Evolutionary conservation across 257 asterid genomes (phyloP).

Genomic region (Solanum verrucosum): DNA sequence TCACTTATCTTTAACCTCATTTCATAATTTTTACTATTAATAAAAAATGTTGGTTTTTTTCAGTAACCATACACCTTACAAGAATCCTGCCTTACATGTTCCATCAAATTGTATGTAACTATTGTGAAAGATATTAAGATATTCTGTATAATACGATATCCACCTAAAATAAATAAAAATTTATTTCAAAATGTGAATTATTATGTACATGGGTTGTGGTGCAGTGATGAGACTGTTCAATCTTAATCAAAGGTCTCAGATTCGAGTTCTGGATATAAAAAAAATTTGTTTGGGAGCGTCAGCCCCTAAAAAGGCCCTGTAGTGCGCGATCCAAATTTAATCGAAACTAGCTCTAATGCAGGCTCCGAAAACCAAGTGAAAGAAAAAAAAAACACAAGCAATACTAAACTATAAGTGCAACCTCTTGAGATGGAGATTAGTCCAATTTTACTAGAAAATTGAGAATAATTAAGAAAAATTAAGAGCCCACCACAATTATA

Average conservation of each 20-base stretch:
- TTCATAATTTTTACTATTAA: background rate
- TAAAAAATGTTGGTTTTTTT: too few species aligned
- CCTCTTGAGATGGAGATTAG: background rate
- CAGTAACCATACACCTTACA: background rate
- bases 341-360: rapidly evolving
- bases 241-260: too few species aligned
- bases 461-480: background rate
- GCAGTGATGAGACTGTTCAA: rapidly evolving
- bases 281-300: rapidly evolving
- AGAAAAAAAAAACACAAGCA: too few species aligned
- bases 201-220: background rate
- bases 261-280: too few species aligned
- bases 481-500: background rate
- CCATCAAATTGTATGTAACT: background rate
- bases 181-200: too few species aligned
- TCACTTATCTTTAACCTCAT: too few species aligned
- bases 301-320: rapidly evolving
- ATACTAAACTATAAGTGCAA: background rate
- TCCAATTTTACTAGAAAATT: background rate
- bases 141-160: background rate
- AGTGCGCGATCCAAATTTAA: background rate
- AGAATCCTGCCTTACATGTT: background rate
- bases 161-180: too few species aligned
- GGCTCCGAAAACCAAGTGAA: too few species aligned
- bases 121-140: background rate